phyloP scores from a whole-genome alignment of 306 rosid species.

The Prinsepia uniflora region DNA sequence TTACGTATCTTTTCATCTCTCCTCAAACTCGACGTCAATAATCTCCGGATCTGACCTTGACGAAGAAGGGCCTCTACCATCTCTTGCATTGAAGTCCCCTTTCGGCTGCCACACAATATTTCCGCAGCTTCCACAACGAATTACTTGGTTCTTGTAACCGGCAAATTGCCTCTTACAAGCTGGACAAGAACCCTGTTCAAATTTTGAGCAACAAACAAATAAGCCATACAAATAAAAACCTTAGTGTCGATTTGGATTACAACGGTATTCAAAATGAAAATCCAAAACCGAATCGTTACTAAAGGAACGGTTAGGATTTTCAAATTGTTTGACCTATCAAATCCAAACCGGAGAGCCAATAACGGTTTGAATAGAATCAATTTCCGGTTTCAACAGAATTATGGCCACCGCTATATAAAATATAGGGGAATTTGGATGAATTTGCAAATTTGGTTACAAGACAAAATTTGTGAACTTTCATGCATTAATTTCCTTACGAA shows the following conservation, averaged over 20 bases:
- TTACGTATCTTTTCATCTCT: constrained; percentile 47
- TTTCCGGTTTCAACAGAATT: too few species aligned
- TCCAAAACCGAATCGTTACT: too few species aligned
- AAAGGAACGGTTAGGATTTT: too few species aligned
- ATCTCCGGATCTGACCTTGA: constrained; percentile 70
- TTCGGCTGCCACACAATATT: constrained; percentile 96
- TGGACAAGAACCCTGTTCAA: constrained; percentile 77
- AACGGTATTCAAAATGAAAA: too few species aligned
- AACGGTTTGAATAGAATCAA: too few species aligned
- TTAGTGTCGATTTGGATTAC: too few species aligned
- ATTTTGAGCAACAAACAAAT: constrained; percentile 12
- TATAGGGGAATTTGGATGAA: too few species aligned
- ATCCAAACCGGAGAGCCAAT: too few species aligned
- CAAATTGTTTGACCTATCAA: too few species aligned
- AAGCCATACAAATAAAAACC: constrained; percentile 6
- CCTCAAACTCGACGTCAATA: constrained; percentile 94
- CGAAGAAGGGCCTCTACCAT: constrained; percentile 34
- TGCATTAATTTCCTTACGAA: background rate
- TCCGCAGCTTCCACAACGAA: constrained; percentile 76
- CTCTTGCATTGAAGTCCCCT: constrained; percentile 59
- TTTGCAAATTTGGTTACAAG: too few species aligned
- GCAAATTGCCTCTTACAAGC: constrained; percentile 82
- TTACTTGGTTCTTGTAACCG: constrained; percentile 77
- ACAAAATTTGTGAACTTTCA: too few species aligned
- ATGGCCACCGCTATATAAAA: too few species aligned